Base-by-base conservation (phyloP, 129 eudicot genomes). In the Dittrichia graveolens region DNA sequence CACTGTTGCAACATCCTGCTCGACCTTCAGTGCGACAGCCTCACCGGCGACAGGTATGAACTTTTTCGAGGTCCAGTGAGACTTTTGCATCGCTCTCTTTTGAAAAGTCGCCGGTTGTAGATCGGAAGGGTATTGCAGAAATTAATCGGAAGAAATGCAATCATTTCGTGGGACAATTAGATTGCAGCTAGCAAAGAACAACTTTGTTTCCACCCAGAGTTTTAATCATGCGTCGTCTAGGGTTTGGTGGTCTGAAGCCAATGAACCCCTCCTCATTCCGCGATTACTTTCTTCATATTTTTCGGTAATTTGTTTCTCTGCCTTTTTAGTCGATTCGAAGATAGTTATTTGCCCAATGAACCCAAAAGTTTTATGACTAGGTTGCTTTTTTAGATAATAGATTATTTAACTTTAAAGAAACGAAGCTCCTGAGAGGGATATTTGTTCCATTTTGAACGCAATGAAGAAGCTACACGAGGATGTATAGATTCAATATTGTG, bases 81-180 rank as follows among this genome's bases (percentile, higher is more conserved):
- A 77, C 77, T 78, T 78, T 78, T 78, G 82, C 67, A 45, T 65
- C 71, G 9, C 15, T 42, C 42, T 59, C 46, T 24, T 24, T 61
- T 12, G 64, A 61, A 43, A 6, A 77, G 13, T 61, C 57, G 81
- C 72, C 65, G 71, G 72, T 61, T n/a, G 58, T 75, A 68, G 57
- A 45, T 76, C 48, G 42, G 12, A 5, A 46, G 68, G 75, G 44
- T 67, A 67, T 76, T 19, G 62, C 68, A 14, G 19, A 52, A 58
- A 13, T 38, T 42, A 67, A 65, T 62, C 44, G 18, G 62, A 63
- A 84, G 75, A 84, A 57, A 84, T 74, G 88, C 88, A 78, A 65
- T 84, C 88, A 0, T 48, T 84, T 57, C 69, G 75, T 53, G 78
- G 85, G 7, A 84, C 69, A 69, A n/a, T 84, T 14, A 74, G 76